Conservation (phyloP, 2,329 filamentous ascomycete species). For the Diaporthe citri region DNA sequence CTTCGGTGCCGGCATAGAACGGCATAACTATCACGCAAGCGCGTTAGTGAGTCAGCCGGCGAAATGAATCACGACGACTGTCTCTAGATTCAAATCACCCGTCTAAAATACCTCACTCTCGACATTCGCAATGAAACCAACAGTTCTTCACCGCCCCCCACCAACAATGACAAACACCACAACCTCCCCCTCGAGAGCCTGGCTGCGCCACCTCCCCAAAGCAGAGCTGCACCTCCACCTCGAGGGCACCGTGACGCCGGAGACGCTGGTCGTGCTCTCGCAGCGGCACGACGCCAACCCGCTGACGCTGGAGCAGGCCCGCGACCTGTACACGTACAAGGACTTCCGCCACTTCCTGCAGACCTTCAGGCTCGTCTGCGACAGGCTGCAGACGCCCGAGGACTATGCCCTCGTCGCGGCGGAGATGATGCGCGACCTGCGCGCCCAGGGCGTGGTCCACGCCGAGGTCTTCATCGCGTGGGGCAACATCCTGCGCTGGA, state of each 20-base stretch:
- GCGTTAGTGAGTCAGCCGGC: neutral
- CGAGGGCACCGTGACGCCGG: constrained; percentile 40
- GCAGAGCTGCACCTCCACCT: constrained; percentile 41
- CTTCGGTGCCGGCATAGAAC: neutral
- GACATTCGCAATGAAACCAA: neutral
- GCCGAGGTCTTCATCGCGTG: constrained; percentile 41
- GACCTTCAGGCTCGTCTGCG: constrained; percentile 39
- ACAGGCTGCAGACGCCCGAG: constrained; percentile 37
- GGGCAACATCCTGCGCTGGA: constrained; percentile 41
- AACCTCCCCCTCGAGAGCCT: neutral
- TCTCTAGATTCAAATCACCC: neutral
- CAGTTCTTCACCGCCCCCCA: neutral
- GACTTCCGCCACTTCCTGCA: constrained; percentile 40
- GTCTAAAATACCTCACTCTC: neutral
- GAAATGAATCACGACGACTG: neutral
- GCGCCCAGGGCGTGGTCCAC: constrained; percentile 38
- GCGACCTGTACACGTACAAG: constrained; percentile 39
- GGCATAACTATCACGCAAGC: neutral
- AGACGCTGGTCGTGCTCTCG: constrained; percentile 40
- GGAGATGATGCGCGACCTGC: constrained; percentile 39
- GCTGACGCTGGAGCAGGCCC: constrained; percentile 38
- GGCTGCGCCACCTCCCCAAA: constrained; percentile 39
- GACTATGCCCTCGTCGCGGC: constrained; percentile 39
- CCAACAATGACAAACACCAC: constrained; percentile 3
- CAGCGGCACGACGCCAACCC: constrained; percentile 38